phyloP scores from a whole-genome alignment of 2,329 filamentous ascomycete genomes.

The Talaromyces sp. region DNA sequence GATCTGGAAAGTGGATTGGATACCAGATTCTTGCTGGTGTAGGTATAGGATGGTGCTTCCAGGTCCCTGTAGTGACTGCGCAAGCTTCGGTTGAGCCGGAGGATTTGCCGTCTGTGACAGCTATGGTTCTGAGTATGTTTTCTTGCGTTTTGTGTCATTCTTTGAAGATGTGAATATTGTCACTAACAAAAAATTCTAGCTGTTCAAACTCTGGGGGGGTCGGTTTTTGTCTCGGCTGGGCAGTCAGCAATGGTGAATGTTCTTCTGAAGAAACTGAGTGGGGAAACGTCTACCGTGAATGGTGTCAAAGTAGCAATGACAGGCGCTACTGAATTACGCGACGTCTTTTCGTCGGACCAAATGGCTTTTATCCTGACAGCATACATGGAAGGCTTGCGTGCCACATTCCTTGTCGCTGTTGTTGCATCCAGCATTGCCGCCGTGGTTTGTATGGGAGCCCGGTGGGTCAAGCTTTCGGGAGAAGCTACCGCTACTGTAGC shows the following conservation, averaged over 20 bases:
- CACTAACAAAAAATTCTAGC: conserved; percentile 14
- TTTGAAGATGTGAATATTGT: neutral
- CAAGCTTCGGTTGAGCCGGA: conserved; percentile 1
- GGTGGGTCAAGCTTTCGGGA: conserved; percentile 1
- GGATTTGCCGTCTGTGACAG: conserved; percentile 1
- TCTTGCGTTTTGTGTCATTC: too few relatives aligned
- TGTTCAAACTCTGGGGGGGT: conserved; percentile 17
- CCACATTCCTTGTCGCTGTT: conserved; percentile 7
- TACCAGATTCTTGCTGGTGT: conserved; percentile 27
- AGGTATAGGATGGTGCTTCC: conserved; percentile 23
- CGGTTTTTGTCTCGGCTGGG: conserved; percentile 5
- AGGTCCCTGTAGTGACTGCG: conserved; percentile 9
- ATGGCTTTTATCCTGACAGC: neutral
- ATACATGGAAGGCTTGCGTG: conserved; percentile 14
- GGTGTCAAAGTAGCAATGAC: neutral
- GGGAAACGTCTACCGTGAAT: neutral
- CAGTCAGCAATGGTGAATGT: conserved; percentile 36
- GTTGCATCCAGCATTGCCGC: conserved; percentile 24
- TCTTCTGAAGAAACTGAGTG: conserved; percentile 14
- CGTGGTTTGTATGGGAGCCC: neutral
- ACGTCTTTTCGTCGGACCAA: conserved; percentile 1
- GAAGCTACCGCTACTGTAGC: neutral
- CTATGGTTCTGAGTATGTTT: neutral
- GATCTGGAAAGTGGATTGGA: conserved; percentile 25
- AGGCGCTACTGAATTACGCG: conserved; percentile 11